Evolutionary conservation across 2,329 filamentous ascomycete species (phyloP).

Genomic region (Phialophora chinensis): DNA sequence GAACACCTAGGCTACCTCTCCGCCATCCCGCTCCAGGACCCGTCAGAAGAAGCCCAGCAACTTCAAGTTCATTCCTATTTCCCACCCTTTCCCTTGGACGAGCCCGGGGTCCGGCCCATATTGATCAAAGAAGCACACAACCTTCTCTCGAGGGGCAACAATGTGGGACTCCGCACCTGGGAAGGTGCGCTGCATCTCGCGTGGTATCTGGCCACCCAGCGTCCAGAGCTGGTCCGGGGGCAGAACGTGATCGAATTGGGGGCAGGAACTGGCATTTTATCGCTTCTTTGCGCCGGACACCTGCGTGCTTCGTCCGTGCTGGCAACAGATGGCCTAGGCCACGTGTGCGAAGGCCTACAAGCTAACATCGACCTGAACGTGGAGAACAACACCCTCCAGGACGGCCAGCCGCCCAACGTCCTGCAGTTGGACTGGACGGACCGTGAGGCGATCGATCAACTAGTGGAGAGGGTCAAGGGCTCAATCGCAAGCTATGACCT

Average conservation of each 20-base stretch:
- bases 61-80: conserved; percentile 45
- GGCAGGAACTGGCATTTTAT: conserved; percentile 70
- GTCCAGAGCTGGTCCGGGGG: conserved; percentile 55
- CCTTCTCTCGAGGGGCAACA: conserved; percentile 49
- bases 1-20: conserved; percentile 69
- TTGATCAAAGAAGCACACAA: conserved; percentile 38
- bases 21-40: conserved; percentile 66
- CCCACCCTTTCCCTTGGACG: conserved; percentile 30
- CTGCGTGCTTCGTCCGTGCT: conserved; percentile 61
- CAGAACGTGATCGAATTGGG: conserved; percentile 69
- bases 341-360: conserved; percentile 49
- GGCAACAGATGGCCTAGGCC: conserved; percentile 66
- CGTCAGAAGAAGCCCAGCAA: conserved; percentile 67
- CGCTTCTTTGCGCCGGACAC: conserved; percentile 66
- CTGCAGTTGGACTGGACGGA: conserved; percentile 37
- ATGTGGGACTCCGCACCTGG: conserved; percentile 72
- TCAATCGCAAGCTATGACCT: conserved; percentile 26
- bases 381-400: conserved; percentile 19
- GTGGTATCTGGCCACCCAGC: conserved; percentile 59
- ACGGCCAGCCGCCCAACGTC: conserved; percentile 17
- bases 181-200: conserved; percentile 70
- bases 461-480: conserved; percentile 21
- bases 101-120: conserved; percentile 28
- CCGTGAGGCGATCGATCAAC: conserved; percentile 27
- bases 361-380: conserved; percentile 47